A percentile compares a stretch with the other conserved stretches of the same genome.
phyloP scores from a whole-genome alignment of 73 alveolate genomes.

The Halteria grandinella region DNA sequence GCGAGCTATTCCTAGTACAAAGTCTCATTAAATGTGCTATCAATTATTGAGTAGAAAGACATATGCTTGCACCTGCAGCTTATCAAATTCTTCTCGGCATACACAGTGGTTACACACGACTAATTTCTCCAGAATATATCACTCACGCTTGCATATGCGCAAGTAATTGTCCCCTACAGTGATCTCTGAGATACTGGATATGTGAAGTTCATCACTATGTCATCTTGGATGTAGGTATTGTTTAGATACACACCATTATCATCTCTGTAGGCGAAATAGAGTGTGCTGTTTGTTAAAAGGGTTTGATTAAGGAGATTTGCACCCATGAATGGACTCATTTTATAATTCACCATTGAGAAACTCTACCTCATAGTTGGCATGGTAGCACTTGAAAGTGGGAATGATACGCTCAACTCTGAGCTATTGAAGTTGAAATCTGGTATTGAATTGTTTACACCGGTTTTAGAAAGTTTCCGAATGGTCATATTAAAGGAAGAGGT shows the following conservation, averaged over 20 bases:
- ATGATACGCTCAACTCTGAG: neutral
- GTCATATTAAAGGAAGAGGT: neutral
- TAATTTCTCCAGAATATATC: conserved; percentile 28
- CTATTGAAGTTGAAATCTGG: neutral
- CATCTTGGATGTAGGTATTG: neutral
- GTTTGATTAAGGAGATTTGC: conserved; percentile 7
- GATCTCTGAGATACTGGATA: conserved; percentile 2
- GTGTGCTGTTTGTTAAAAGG: conserved; percentile 9
- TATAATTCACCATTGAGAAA: conserved; percentile 8
- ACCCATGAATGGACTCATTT: conserved; percentile 27
- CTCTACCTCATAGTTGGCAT: conserved; percentile 31
- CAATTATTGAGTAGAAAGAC: conserved; percentile 40
- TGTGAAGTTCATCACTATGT: conserved; percentile 9
- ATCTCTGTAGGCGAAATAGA: conserved; percentile 45
- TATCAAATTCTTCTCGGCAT: neutral
- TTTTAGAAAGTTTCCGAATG: conserved; percentile 7
- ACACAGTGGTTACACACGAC: conserved; percentile 1
- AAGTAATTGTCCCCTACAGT: conserved; percentile 20
- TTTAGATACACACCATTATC: conserved; percentile 20
- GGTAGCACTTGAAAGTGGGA: conserved; percentile 23
- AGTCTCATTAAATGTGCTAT: conserved; percentile 36
- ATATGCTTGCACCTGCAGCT: conserved; percentile 26
- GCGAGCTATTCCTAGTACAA: no score
- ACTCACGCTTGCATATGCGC: conserved; percentile 18
- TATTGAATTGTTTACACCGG: conserved; percentile 1